Percentiles rank a stretch among this genome's conserved stretches.
Conservation (phyloP, 139 green algal genomes). For the Chlamydomonas sp. region DNA sequence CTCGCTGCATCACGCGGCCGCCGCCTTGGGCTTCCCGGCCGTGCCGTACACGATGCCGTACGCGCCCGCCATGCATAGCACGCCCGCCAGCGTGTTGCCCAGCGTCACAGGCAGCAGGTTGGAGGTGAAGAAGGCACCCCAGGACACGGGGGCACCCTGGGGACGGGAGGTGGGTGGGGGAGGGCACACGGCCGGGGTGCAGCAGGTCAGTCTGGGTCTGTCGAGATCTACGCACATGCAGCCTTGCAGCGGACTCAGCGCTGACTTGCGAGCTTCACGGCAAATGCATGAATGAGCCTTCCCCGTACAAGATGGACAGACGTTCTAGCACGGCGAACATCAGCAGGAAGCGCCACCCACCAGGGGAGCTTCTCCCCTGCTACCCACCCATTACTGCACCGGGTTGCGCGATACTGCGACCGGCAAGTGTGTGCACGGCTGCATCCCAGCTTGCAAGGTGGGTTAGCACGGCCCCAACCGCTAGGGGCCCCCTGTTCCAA, state of each 20-base stretch:
- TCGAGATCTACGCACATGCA: no score
- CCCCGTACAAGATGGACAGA: no score
- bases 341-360: no score
- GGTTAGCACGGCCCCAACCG: no score
- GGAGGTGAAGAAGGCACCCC: constrained; percentile 70
- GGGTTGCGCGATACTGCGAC: no score
- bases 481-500: no score
- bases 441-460: no score
- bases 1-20: neutral
- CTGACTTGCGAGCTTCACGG: neutral
- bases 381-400: no score
- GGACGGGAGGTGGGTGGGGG: neutral
- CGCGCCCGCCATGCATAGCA: constrained; percentile 33
- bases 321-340: no score
- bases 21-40: constrained; percentile 3
- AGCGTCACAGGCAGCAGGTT: constrained; percentile 94
- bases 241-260: neutral
- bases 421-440: no score
- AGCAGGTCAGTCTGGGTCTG: neutral
- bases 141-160: constrained; percentile 74
- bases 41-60: constrained; percentile 30
- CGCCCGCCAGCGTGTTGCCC: constrained; percentile 51
- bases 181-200: neutral
- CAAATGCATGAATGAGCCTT: no score
- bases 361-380: no score